Conservation (phyloP, 2,329 filamentous ascomycete species). For the Epichloe coenophiala region DNA sequence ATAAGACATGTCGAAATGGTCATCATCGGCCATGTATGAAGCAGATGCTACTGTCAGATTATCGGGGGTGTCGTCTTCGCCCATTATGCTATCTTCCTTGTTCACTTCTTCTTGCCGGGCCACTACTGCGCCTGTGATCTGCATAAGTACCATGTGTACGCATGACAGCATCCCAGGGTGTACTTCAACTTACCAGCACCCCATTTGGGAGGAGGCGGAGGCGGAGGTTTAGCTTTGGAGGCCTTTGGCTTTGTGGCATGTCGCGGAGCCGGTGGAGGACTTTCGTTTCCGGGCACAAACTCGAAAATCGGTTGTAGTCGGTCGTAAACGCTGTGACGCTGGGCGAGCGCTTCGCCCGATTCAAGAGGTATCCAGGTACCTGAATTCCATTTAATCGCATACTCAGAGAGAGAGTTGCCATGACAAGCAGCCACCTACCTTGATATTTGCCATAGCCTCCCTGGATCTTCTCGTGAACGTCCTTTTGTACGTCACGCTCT, state of each 20-base stretch:
- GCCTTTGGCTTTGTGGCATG: slow-evolving; percentile 80
- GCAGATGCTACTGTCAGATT: slow-evolving; percentile 73
- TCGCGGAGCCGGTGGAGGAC: slow-evolving; percentile 85
- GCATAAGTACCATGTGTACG: background rate
- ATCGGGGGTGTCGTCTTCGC: slow-evolving; percentile 71
- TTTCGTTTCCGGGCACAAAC: slow-evolving; percentile 70
- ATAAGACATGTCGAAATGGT: slow-evolving; percentile 58
- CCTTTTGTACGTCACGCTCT: slow-evolving; percentile 93
- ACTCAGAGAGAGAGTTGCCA: background rate
- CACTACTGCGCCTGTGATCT: slow-evolving; percentile 8
- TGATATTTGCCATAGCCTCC: slow-evolving; percentile 98
- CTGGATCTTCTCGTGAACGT: slow-evolving; percentile 96
- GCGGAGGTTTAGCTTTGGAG: slow-evolving; percentile 35
- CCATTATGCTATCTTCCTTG: slow-evolving; percentile 44
- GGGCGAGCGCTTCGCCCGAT: slow-evolving; percentile 67
- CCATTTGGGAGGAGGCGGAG: slow-evolving; percentile 45
- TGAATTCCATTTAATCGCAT: slow-evolving; percentile 20
- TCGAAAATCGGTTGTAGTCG: slow-evolving; percentile 82
- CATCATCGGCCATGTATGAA: slow-evolving; percentile 74
- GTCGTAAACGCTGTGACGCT: slow-evolving; percentile 75
- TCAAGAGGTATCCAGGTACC: slow-evolving; percentile 92
- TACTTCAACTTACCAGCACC: slow-evolving; percentile 11
- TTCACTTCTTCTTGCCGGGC: slow-evolving; percentile 47
- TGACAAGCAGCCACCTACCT: slow-evolving; percentile 34
- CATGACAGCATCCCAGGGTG: background rate